Evolutionary conservation across 768 basidiomycete species (phyloP).

Genomic region (Lactarius tabidus): DNA sequence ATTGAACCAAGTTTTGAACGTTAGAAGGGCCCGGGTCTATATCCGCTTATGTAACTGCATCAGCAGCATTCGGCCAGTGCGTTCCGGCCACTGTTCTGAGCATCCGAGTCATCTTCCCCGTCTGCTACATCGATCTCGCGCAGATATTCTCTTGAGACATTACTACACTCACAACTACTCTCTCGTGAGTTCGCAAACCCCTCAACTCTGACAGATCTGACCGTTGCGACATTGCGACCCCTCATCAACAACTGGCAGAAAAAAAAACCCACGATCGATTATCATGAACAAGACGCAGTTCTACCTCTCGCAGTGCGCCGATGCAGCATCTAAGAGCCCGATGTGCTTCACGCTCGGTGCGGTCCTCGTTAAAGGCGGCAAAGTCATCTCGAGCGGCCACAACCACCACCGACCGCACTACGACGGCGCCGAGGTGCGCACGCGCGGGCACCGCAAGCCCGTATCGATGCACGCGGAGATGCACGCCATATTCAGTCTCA

Average conservation of each 20-base stretch:
- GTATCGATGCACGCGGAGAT: slow-evolving; percentile 60
- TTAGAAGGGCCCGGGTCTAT: too few relatives aligned
- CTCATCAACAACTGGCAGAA: background rate
- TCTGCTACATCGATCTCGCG: background rate
- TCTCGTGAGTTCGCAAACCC: background rate
- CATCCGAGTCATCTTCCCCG: background rate
- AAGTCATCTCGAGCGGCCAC: slow-evolving; percentile 48
- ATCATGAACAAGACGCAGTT: slow-evolving; percentile 48
- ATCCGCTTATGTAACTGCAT: too few relatives aligned
- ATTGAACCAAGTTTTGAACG: too few relatives aligned
- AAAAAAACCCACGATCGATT: background rate
- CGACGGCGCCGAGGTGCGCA: slow-evolving; percentile 41
- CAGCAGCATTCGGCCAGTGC: background rate
- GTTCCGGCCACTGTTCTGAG: background rate
- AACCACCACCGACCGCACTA: slow-evolving; percentile 55
- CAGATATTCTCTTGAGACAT: background rate
- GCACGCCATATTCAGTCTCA: slow-evolving; percentile 53
- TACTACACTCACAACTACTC: background rate
- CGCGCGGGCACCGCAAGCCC: slow-evolving; percentile 40
- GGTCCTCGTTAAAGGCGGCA: slow-evolving; percentile 51
- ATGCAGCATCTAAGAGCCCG: slow-evolving; percentile 47
- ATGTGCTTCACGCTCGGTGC: slow-evolving; percentile 49
- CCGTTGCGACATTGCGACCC: background rate
- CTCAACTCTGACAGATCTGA: background rate
- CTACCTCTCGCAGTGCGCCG: slow-evolving; percentile 48